Evolutionary conservation across 345 rosid genomes (phyloP).

Genomic region (Tarenaya hassleriana): DNA sequence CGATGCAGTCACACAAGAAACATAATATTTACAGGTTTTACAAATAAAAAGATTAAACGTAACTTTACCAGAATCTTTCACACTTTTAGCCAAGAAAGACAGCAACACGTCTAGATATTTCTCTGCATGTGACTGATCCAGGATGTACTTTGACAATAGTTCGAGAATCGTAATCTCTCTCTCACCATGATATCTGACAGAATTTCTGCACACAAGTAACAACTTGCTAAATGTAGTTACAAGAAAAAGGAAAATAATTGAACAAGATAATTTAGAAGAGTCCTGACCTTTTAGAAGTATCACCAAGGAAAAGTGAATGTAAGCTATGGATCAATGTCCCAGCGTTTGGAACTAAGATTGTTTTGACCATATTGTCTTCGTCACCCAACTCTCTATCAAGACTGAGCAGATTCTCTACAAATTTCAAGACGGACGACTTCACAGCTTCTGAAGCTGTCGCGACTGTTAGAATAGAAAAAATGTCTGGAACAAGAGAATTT

Average conservation of each 20-base stretch:
- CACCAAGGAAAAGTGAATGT: conserved; percentile 54
- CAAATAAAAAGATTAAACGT: conserved; percentile 12
- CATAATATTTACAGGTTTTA: conserved; percentile 6
- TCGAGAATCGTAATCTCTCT: conserved; percentile 55
- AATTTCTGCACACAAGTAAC: conserved; percentile 47
- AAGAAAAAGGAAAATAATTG: conserved; percentile 17
- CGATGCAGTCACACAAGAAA: conserved; percentile 17
- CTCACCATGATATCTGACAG: conserved; percentile 58
- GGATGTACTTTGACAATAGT: conserved; percentile 52
- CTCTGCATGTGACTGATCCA: conserved; percentile 40
- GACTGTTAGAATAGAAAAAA: conserved; percentile 67
- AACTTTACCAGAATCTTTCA: conserved; percentile 53
- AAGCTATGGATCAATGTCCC: conserved; percentile 58
- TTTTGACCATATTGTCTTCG: conserved; percentile 35
- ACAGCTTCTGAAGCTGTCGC: conserved; percentile 77
- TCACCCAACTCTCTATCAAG: conserved; percentile 54
- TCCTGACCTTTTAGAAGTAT: conserved; percentile 57
- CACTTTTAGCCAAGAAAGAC: conserved; percentile 47
- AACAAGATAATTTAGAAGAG: conserved; percentile 11
- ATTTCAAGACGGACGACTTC: conserved; percentile 55
- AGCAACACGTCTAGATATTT: conserved; percentile 68
- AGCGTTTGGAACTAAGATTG: conserved; percentile 47
- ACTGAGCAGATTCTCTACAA: conserved; percentile 68
- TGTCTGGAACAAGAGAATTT: conserved; percentile 52
- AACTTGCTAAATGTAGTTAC: not conserved